Evolutionary conservation across 1,284 basidiomycete species (phyloP), one percentile per base, ranked within the genome.

Genomic region (Cutaneotrichosporon daszewskae): DNA sequence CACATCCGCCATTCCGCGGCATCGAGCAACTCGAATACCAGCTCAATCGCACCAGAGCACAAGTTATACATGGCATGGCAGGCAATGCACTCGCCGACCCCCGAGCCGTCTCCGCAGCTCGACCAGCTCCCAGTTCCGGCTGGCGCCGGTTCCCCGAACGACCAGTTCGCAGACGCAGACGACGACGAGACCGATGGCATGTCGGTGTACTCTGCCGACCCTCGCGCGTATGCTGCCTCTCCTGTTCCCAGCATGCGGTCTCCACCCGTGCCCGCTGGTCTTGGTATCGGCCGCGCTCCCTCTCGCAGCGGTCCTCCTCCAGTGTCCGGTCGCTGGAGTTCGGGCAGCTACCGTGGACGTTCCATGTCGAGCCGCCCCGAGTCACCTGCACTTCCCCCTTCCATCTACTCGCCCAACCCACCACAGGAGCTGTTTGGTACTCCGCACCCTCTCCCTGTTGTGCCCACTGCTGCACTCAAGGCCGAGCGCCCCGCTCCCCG

Each of bases 81-180:
- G 35, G 53, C 54, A 6, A 37, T 33, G n/a, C 44, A 43, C 29
- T 32, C 43, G 13, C 48, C 44, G 4, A 40, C 48, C 5, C 50
- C 51, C 4, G 32, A 43, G 17, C 37, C 45, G 4, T 26, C 42
- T 3, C 43, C 50, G 0, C 35, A 32, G 33, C 14, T 33, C n/a
- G 22, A 22, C 7, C n/a, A n/a, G n/a, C n/a, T n/a, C 14, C 31
- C 12, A 31, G 23, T 22, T 3, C 19, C 22, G 4, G 39, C 20
- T 26, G 13, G 20, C 22, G 9, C 23, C 19, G 18, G 33, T 14
- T 22, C 33, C 24, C 28, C 49, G 16, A 54, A 52, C 32, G 69
- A 72, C 36, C 74, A 75, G 41, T 78, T 77, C 45, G 76, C 76
- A 25, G 76, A 78, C 60, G 76, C 76, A 4, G 75, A 76, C 29